Conservation (phyloP, 202 grass and related monocot genomes). For the Hordeum pubiflorum region DNA sequence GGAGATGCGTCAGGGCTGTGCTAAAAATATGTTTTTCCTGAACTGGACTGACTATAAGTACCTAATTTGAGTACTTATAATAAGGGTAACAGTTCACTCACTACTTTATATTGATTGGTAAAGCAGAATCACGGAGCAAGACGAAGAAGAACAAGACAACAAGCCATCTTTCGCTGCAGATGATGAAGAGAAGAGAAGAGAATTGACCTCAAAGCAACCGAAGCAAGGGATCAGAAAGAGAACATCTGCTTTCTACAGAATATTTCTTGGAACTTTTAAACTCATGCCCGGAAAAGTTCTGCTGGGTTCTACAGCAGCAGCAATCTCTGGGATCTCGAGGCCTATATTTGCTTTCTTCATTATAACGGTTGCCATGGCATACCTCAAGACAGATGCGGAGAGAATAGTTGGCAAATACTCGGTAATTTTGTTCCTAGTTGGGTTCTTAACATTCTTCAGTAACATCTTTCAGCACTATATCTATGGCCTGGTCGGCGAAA, state of each 20-base stretch:
- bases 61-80: neutral
- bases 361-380: conserved; percentile 57
- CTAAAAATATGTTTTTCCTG: neutral
- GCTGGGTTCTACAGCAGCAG: conserved; percentile 52
- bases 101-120: conserved; percentile 5
- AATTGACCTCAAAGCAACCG: neutral
- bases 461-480: conserved; percentile 55
- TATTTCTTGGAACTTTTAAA: conserved; percentile 41
- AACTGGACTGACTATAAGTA: neutral
- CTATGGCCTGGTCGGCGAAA: conserved; percentile 49
- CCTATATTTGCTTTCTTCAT: conserved; percentile 61
- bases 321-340: conserved; percentile 56
- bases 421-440: conserved; percentile 33
- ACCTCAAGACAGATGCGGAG: conserved; percentile 34
- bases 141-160: conserved; percentile 19
- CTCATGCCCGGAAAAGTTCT: conserved; percentile 33
- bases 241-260: conserved; percentile 35
- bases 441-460: conserved; percentile 39
- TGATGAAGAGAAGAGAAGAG: conserved; percentile 23
- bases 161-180: neutral
- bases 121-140: conserved; percentile 19
- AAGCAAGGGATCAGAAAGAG: conserved; percentile 16
- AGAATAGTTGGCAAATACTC: conserved; percentile 41
- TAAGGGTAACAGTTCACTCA: neutral
- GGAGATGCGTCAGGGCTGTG: neutral